Percentiles rank a stretch among this genome's conserved stretches.
Evolutionary conservation across 1,284 basidiomycete species (phyloP).

Genomic region (Inonotus hispidus): DNA sequence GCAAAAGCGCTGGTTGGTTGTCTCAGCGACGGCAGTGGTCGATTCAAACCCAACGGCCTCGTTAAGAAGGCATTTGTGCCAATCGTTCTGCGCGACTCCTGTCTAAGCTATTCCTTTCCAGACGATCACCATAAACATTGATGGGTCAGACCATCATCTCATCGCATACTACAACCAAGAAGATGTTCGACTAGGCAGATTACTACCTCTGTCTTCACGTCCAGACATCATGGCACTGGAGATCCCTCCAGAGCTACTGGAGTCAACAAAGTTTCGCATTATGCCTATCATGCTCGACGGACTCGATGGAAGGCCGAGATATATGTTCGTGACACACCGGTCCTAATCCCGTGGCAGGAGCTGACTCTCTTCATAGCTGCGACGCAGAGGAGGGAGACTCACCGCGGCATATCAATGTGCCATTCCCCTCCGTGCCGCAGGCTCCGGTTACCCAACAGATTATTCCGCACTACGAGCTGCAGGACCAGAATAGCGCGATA

Average conservation of each 20-base stretch:
- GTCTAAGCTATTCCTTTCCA: constrained; percentile 27
- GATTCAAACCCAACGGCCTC: constrained; percentile 64
- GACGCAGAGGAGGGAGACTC: constrained; percentile 16
- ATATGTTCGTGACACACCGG: constrained; percentile 37
- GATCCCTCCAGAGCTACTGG: constrained; percentile 65
- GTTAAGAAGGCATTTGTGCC: constrained; percentile 57
- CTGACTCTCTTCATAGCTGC: constrained; percentile 5
- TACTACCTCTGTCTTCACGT: constrained; percentile 56
- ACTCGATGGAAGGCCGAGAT: constrained; percentile 50
- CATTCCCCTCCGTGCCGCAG: constrained; percentile 8
- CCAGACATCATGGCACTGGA: constrained; percentile 59
- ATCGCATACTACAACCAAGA: constrained; percentile 78
- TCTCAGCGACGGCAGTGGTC: constrained; percentile 46
- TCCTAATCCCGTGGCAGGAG: neutral
- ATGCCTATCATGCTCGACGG: constrained; percentile 64
- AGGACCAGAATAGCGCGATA: neutral
- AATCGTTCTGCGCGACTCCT: constrained; percentile 13
- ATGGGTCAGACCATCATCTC: constrained; percentile 71
- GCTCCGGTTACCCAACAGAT: neutral
- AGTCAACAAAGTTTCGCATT: constrained; percentile 66
- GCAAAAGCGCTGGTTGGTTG: constrained; percentile 32
- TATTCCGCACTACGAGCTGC: neutral
- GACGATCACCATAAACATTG: constrained; percentile 77
- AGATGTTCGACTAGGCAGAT: constrained; percentile 59
- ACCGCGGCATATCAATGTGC: constrained; percentile 1